Evolutionary conservation across 352 stramenopile genomes (phyloP).

Genomic region (Globisporangium cylindrosporum): DNA sequence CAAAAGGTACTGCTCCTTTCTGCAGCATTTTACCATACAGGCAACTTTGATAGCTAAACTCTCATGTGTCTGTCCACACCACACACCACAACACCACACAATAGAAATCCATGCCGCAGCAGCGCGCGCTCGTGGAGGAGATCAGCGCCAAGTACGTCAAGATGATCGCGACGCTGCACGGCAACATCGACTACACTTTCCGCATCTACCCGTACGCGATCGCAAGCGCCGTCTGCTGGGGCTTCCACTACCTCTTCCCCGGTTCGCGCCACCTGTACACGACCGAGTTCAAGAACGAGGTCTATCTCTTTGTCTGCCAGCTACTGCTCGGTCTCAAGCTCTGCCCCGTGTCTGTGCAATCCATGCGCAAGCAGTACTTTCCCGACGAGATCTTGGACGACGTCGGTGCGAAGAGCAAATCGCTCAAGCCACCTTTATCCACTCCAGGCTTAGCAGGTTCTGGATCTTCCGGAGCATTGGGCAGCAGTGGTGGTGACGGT

Average conservation of each 20-base stretch:
- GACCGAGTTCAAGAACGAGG: slow-evolving; percentile 73
- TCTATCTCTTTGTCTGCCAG: slow-evolving; percentile 77
- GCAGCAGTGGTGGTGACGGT: not conserved
- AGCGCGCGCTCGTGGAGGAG: slow-evolving; percentile 61
- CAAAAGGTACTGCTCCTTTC: slow-evolving; percentile 39
- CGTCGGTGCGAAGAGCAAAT: slow-evolving; percentile 31
- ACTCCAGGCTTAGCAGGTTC: not conserved
- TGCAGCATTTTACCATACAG: too few species aligned
- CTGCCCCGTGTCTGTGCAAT: slow-evolving; percentile 60
- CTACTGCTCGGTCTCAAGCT: slow-evolving; percentile 68
- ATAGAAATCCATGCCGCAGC: slow-evolving; percentile 56
- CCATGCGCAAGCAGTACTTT: slow-evolving; percentile 65
- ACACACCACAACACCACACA: not conserved
- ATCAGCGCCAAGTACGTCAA: slow-evolving; percentile 81
- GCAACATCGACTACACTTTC: slow-evolving; percentile 86
- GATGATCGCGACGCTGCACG: slow-evolving; percentile 64
- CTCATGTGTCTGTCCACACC: not conserved
- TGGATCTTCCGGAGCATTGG: not conserved
- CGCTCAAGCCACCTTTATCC: slow-evolving; percentile 11
- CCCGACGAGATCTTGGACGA: slow-evolving; percentile 77
- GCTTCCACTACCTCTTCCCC: slow-evolving; percentile 87
- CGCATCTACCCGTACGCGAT: slow-evolving; percentile 86
- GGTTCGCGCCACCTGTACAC: slow-evolving; percentile 86
- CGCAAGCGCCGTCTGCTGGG: slow-evolving; percentile 73
- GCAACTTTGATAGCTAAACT: not conserved